Evolutionary conservation across 768 basidiomycete species (phyloP), one percentile per base, ranked within the genome.

Genomic region (Cystobasidium ongulense): DNA sequence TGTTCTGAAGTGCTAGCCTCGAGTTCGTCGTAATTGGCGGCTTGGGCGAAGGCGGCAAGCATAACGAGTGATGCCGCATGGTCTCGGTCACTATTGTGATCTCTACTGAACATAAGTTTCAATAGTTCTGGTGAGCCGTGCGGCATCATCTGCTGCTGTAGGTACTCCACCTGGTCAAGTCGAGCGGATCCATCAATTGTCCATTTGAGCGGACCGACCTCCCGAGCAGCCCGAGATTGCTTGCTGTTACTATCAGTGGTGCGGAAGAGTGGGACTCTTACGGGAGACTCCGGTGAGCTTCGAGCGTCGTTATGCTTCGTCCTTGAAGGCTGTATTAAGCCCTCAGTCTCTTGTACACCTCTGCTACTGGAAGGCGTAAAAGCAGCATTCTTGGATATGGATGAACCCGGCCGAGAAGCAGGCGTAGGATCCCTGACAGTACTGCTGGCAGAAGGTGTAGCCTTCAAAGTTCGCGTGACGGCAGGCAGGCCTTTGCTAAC

Each of bases 1-100:
- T 81, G 77, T 7, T 81, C 67, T 23, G 84, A 72, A 0, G 83
- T 86, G 67, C 82, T 85, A 64, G 82, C 83, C 52, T 89, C 86
- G 21, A 86, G 85, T 29, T 23, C 11, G 21, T 68, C 73, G 27
- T 77, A 61, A 33, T n/a, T 50, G 1, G 75, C 68, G 79, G 91
- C 89, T 1, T 94, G 91, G 66, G 87, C 85, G 25, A 98, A 84
- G 62, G 83, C 84, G 5, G 85, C 83, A 65, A 98, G 81, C 5
- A 90, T 95, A n/a, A 84, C 83, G 66, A 95, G 85, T 78, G 90
- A 88, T 50, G 15, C 46, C 18, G 46, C 46, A 21, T 50, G 46
- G 80, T 98, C 96, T 77, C 92, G 94, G 76, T 97, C 89, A 5
- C 93, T 91, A 76, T 89, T 91, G 80, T 97, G 96, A 78, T 96